These are phyloP conservation scores for Boechera divaricarpa DNA, from an alignment of 345 rosid species.

Conservation along the genomic window DNA sequence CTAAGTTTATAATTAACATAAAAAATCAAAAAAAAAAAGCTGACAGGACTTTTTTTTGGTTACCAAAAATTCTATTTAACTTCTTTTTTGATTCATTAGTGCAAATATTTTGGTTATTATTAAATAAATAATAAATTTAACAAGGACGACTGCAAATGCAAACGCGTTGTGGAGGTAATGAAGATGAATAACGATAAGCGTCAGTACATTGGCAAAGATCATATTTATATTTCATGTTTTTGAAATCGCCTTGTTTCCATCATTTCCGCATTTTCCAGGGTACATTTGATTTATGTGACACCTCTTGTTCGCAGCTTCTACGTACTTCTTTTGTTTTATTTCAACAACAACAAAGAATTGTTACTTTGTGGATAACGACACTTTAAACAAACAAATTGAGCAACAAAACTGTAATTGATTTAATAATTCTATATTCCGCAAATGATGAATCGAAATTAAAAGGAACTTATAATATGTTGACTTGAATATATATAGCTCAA, in stretches of 20 bases:
- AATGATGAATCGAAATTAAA: neutral
- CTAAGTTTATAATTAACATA: too few species aligned
- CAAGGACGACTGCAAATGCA: slow-evolving; percentile 6
- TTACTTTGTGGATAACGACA: too few species aligned
- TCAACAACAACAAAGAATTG: neutral
- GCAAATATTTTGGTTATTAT: too few species aligned
- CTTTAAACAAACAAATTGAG: too few species aligned
- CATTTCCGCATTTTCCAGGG: neutral
- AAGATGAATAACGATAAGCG: neutral
- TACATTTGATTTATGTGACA: neutral
- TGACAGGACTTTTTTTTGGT: too few species aligned
- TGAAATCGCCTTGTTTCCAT: slow-evolving; percentile 17
- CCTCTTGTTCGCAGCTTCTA: slow-evolving; percentile 9
- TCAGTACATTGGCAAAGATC: neutral
- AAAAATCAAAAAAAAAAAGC: too few species aligned
- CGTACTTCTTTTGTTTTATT: slow-evolving; percentile 4
- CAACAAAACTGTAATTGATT: too few species aligned
- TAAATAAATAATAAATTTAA: neutral
- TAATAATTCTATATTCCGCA: neutral
- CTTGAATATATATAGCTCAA: neutral
- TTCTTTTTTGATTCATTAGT: too few species aligned
- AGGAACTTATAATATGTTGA: neutral
- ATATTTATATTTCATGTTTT: neutral
- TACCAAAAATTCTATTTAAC: too few species aligned
- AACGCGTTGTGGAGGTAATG: neutral